phyloP scores from a whole-genome alignment of 257 asterid species.

The Agastache rugosa region DNA sequence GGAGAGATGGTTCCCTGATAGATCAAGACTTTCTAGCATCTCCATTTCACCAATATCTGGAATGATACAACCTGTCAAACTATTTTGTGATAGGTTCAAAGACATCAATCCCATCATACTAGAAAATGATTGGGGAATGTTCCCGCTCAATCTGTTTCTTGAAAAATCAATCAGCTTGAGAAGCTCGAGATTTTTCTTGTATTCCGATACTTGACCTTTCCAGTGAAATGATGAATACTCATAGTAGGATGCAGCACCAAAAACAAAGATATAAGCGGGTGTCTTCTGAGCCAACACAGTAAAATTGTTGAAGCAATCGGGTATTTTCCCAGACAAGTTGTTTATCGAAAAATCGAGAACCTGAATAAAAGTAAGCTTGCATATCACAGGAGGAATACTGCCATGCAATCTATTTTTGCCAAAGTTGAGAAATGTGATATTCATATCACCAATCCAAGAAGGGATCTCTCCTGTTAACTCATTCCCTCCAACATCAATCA shows the following conservation, averaged over 20 bases:
- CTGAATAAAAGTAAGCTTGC: constrained; percentile 34
- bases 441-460: constrained; percentile 15
- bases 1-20: too few relatives aligned
- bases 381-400: constrained; percentile 26
- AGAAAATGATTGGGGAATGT: too few relatives aligned
- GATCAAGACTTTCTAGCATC: too few relatives aligned
- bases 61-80: too few relatives aligned
- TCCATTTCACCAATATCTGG: too few relatives aligned
- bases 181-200: too few relatives aligned
- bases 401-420: constrained; percentile 36
- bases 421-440: constrained; percentile 2
- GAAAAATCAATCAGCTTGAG: too few relatives aligned
- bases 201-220: too few relatives aligned
- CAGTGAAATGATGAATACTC: too few relatives aligned
- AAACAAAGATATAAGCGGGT: background rate
- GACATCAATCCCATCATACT: too few relatives aligned
- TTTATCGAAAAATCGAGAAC: constrained; percentile 44
- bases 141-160: too few relatives aligned
- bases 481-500: constrained; percentile 18
- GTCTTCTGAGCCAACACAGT: background rate
- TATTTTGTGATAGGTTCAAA: too few relatives aligned
- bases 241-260: background rate
- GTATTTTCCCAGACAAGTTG: constrained; percentile 28
- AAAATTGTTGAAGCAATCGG: constrained; percentile 40
- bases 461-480: constrained; percentile 34